Conservation (phyloP, 139 green algal genomes). For the Mesotaenium endlicherianum region DNA sequence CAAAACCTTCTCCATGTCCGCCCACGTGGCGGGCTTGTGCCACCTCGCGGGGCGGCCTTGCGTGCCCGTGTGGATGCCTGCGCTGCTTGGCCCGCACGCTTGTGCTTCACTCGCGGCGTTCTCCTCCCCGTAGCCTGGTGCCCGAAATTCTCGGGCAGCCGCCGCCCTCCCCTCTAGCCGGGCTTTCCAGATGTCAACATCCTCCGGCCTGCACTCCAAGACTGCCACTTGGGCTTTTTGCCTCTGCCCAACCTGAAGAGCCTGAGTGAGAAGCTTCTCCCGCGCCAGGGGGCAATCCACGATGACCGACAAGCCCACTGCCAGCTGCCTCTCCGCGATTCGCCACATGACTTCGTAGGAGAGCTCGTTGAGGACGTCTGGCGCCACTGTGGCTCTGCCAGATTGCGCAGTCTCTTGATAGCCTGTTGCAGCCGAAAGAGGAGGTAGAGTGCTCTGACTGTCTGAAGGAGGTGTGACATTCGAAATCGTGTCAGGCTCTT, state of each 20-base stretch:
- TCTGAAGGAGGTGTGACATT: too few species aligned
- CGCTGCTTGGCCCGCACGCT: too few species aligned
- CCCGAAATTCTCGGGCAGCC: too few species aligned
- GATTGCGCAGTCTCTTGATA: too few species aligned
- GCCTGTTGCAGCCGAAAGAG: too few species aligned
- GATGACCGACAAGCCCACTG: conserved; percentile 53
- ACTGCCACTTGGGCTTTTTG: conserved; percentile 52
- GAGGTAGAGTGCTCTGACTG: too few species aligned
- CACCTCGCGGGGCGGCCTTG: background rate
- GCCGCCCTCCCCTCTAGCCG: too few species aligned
- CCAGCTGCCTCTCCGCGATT: conserved; percentile 59
- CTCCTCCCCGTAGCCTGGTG: too few species aligned
- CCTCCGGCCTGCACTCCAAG: conserved; percentile 59
- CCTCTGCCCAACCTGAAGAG: conserved; percentile 12
- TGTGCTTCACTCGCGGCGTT: too few species aligned
- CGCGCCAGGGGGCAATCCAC: conserved; percentile 74
- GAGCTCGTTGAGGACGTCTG: conserved; percentile 64
- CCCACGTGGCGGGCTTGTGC: conserved; percentile 15
- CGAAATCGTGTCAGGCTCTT: too few species aligned
- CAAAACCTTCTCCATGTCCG: background rate
- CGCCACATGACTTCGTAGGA: conserved; percentile 75
- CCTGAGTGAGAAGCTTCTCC: conserved; percentile 60
- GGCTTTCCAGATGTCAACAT: conserved; percentile 54
- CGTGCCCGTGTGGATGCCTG: too few species aligned
- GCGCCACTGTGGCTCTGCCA: background rate